Conservation (phyloP, 352 stramenopile genomes). For the Globisporangium middletonii region DNA sequence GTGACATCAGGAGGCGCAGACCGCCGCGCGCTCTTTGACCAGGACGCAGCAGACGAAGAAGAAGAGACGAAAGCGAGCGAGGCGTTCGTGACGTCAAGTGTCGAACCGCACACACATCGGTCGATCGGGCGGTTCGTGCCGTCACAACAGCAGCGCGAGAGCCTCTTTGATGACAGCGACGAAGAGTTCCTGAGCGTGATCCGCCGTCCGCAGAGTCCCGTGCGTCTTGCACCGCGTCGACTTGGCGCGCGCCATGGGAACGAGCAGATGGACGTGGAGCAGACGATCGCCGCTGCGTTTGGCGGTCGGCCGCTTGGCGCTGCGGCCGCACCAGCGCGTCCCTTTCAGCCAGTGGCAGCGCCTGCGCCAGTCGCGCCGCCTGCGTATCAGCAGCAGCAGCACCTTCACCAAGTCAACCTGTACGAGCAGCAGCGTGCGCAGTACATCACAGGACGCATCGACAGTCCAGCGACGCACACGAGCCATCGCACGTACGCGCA, state of each 20-base stretch:
- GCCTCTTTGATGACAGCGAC: constrained; percentile 16
- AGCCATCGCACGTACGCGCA: neutral
- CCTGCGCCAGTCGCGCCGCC: neutral
- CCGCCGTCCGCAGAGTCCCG: constrained; percentile 4
- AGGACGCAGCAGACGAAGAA: neutral
- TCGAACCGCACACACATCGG: neutral
- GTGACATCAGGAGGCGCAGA: neutral
- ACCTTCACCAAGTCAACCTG: constrained; percentile 6
- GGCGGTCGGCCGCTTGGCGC: constrained; percentile 6
- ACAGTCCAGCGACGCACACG: neutral
- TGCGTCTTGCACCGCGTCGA: neutral
- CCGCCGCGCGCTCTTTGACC: neutral
- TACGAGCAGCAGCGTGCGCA: constrained; percentile 6
- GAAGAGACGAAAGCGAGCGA: neutral
- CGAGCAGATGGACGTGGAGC: constrained; percentile 14
- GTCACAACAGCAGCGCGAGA: neutral
- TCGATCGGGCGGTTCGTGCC: constrained; percentile 7
- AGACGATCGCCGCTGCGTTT: constrained; percentile 15
- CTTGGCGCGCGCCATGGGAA: constrained; percentile 3
- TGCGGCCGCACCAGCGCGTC: neutral
- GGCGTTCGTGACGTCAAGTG: neutral
- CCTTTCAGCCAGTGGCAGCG: neutral
- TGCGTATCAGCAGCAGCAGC: too few relatives aligned
- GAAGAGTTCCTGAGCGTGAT: constrained; percentile 14
- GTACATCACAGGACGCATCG: constrained; percentile 3